Evolutionary conservation across 2,329 filamentous ascomycete genomes (phyloP).

Genomic region (Calonectria crousiana): DNA sequence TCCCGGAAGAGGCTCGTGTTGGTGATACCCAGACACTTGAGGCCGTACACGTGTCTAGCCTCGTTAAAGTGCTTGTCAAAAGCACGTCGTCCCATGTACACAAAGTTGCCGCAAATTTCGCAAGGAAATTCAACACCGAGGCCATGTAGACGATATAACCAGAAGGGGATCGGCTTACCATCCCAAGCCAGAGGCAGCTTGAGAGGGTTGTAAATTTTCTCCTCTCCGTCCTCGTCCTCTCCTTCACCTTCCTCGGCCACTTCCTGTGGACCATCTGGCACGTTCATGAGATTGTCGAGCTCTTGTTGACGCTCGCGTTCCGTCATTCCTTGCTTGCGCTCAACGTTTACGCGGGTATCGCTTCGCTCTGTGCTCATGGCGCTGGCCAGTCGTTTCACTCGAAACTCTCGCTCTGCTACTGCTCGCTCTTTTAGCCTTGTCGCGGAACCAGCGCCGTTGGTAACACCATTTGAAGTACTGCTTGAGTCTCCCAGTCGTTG

Average conservation of each 20-base stretch:
- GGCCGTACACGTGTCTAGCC: slow-evolving; percentile 88
- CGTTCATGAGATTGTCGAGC: slow-evolving; percentile 82
- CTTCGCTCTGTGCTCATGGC: slow-evolving; percentile 89
- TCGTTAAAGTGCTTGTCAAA: slow-evolving; percentile 99
- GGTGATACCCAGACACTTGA: slow-evolving; percentile 94
- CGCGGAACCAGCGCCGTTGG: slow-evolving; percentile 51
- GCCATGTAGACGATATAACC: slow-evolving; percentile 97
- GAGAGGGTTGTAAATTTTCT: slow-evolving; percentile 95
- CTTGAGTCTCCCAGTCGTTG: slow-evolving; percentile 57
- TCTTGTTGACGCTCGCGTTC: slow-evolving; percentile 96
- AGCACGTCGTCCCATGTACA: slow-evolving; percentile 96
- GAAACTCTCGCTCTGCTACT: slow-evolving; percentile 88
- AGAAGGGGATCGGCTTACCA: slow-evolving; percentile 98
- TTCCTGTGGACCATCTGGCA: slow-evolving; percentile 47
- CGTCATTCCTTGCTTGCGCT: slow-evolving; percentile 97
- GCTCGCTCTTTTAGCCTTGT: slow-evolving; percentile 85
- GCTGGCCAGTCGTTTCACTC: slow-evolving; percentile 82
- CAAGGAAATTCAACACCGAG: slow-evolving; percentile 95
- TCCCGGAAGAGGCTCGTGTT: slow-evolving; percentile 93
- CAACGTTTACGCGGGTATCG: slow-evolving; percentile 93
- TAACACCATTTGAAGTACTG: slow-evolving; percentile 44
- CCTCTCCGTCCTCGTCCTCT: slow-evolving; percentile 82
- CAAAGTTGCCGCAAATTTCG: slow-evolving; percentile 97
- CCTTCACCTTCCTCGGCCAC: slow-evolving; percentile 69
- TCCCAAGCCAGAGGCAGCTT: slow-evolving; percentile 98